Base-by-base conservation (phyloP, 805 yeast genomes). In the Schwanniomyces occidentalis region DNA sequence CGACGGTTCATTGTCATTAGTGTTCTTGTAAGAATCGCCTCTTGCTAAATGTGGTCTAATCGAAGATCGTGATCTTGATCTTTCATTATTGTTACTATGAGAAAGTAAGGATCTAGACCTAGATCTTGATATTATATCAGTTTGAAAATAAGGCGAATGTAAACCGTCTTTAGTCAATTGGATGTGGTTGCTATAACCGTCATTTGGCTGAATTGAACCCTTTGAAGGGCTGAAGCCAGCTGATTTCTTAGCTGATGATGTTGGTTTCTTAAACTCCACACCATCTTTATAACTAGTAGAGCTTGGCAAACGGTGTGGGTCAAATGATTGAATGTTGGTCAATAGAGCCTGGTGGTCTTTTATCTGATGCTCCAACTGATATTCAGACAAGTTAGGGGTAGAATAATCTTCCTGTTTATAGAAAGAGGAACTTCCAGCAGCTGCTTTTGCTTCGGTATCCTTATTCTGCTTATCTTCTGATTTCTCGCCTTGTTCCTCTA, bases 21-120 rank as follows among this genome's bases (percentile, higher is more conserved):
- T 76, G 48, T 75, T 73, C 48, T 81, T 85, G 52, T 83, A 83
- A 1, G 89, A 79, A 44, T 82, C 90, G 23, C 91, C 93, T 41
- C 85, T 69, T 2, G 91, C 90, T 48, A 84, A 65, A 58, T 82
- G 86, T 1, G 89, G 88, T 37, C 53, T 44, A 4, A 48, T 42
- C 6, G 56, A 40, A 8, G 66, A 54, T 24, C 62, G 44, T 1
- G 51, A 45, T 36, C 51, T 43, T 8, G 55, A 49, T 35, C 54
- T 45, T 3, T 45, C 42, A 3, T 51, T 32, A 3, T 40, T 29
- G 5, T 17, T 32, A 6, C 21, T 16, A 18, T 16, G 12, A 8
- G 23, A 16, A 22, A 16, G 15, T 5, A 16, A 14, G 8, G 32
- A 34, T 23, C 32, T 27, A 8, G 37, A 27, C 6, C 55, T 46